Percentiles rank a stretch among this genome's conserved stretches.
These are phyloP conservation scores for Sporothrix pseudoabietina DNA, from an alignment of 2,329 filamentous ascomycete genomes.

Conservation along the genomic window DNA sequence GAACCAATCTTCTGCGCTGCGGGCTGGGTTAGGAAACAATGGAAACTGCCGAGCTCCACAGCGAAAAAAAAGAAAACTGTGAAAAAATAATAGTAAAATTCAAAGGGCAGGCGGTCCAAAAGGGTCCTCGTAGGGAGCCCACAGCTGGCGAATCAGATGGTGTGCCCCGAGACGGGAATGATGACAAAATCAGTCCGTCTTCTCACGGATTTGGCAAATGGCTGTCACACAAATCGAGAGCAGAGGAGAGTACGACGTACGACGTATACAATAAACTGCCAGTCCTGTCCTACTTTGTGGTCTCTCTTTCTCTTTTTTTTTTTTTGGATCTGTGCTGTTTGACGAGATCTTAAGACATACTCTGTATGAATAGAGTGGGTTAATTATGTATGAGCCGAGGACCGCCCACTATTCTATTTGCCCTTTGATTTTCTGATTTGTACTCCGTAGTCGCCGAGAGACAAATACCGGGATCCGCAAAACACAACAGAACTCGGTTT, in stretches of 20 bases:
- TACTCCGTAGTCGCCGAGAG: conserved; percentile 18
- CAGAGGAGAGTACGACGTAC: not conserved
- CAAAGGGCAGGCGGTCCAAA: not conserved
- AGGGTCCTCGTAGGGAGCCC: not conserved
- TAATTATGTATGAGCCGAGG: not conserved
- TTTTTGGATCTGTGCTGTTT: not conserved
- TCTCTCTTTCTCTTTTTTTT: not conserved
- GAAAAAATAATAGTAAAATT: not conserved
- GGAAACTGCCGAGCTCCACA: not conserved
- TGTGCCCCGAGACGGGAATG: not conserved
- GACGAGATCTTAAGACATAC: not conserved
- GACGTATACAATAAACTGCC: not conserved
- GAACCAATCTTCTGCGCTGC: not conserved
- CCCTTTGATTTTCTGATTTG: conserved; percentile 2
- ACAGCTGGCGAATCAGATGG: not conserved
- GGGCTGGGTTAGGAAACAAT: not conserved
- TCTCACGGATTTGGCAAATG: not conserved
- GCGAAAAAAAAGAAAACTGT: not conserved
- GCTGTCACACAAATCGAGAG: not conserved
- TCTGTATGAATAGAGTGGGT: not conserved
- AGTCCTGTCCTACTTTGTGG: not conserved
- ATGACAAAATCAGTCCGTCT: conserved; percentile 5
- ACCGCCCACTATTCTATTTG: not conserved
- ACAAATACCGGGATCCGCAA: not conserved
- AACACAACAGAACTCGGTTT: not conserved